Evolutionary conservation across 805 yeast species (phyloP).

Genomic region (Yamadazyma nakazawae): DNA sequence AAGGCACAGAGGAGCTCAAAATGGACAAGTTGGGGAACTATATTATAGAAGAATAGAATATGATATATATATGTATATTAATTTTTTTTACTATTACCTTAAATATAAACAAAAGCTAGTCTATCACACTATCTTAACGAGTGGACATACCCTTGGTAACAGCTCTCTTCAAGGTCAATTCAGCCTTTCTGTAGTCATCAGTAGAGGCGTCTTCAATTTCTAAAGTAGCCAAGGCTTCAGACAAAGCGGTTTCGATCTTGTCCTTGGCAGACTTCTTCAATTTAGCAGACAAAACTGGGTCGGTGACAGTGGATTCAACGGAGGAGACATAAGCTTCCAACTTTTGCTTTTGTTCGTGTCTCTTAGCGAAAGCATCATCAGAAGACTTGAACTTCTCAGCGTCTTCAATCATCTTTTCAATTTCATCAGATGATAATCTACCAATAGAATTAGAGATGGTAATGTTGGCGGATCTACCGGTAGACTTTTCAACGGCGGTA

Average conservation of each 20-base stretch:
- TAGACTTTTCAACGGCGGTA: conserved; percentile 48
- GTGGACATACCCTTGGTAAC: conserved; percentile 99
- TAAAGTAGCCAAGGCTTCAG: conserved; percentile 97
- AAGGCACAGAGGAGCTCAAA: conserved; percentile 62
- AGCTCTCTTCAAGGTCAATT: conserved; percentile 97
- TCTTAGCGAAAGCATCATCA: conserved; percentile 99
- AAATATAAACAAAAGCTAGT: conserved; percentile 10
- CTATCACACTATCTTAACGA: conserved; percentile 59
- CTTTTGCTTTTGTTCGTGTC: conserved; percentile 98
- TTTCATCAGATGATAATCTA: conserved; percentile 48
- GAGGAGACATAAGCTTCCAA: conserved; percentile 97
- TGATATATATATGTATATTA: conserved; percentile 10
- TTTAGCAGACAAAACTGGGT: conserved; percentile 97
- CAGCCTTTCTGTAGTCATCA: conserved; percentile 99
- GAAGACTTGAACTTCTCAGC: conserved; percentile 81
- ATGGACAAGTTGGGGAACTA: conserved; percentile 84
- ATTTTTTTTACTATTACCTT: conserved; percentile 10
- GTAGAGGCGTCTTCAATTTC: conserved; percentile 95
- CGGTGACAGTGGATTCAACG: conserved; percentile 93
- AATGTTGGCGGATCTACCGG: conserved; percentile 49
- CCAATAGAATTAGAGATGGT: conserved; percentile 50
- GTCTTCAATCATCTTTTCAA: conserved; percentile 47
- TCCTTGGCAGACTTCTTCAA: conserved; percentile 96
- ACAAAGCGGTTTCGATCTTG: conserved; percentile 95
- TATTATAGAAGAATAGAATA: conserved; percentile 48